Evolutionary conservation across 768 basidiomycete genomes (phyloP), one percentile per base, ranked within the genome.

Genomic region (Leccinum ochraceum): DNA sequence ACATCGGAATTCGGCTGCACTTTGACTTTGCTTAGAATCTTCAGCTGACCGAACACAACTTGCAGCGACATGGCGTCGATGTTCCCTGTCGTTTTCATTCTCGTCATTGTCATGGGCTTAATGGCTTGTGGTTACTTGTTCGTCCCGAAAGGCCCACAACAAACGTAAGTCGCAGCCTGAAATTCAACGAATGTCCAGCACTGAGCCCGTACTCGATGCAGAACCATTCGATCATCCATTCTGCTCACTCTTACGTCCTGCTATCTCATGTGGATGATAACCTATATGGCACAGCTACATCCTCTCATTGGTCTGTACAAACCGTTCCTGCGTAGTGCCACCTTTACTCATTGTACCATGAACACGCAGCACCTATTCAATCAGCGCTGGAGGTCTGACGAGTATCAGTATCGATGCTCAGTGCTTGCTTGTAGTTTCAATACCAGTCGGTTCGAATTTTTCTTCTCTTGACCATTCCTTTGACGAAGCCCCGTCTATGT

Each of bases 221-320:
- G 95, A 60, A 83, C 95, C 55, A 83, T 95, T 64, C 89, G 95
- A 66, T 90, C 94, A 2, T 83, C 82, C 63, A 71, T 94, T 53
- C 80, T 93, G 78, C 83, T 98, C 62, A 83, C 91, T 3, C 75
- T 98, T 17, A 79, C 85, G 3, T 89, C 84, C 58, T 95, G 92
- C 76, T 98, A 95, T 78, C 84, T 98, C 67, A 88, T 98, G 87
- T 98, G 95, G 95, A 89, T 89, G 78, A 86, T 96, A 70, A 95
- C 95, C n/a, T 98, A 96, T 76, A 81, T 97, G 72, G 94, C 95
- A 1, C 95, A 98, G 71, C 75, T 97, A 54, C 87, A 98, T 71
- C 95, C 95, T 39, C 81, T 98, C 54, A 87, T 96, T 69, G 77
- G 95, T 95, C 64, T 62, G 86, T 77, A n/a, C n/a, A 39, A 13